Evolutionary conservation across 78 protist genomes (phyloP).

Genomic region (Dictyostelium brefeldianum): DNA sequence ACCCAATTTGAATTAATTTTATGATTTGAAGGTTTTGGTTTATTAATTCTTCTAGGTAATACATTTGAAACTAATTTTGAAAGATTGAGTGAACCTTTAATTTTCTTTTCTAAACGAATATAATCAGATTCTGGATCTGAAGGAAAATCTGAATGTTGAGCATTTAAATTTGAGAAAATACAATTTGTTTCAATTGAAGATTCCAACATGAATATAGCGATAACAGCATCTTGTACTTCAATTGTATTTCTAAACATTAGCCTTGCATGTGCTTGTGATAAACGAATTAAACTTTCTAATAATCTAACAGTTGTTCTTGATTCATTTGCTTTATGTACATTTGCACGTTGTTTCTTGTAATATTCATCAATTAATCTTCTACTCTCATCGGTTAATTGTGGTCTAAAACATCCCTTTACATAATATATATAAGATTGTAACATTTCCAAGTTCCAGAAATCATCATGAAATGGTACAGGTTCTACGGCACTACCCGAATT

Average conservation of each 20-base stretch:
- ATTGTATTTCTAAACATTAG: constrained; percentile 84
- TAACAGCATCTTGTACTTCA: constrained; percentile 87
- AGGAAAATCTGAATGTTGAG: constrained; percentile 83
- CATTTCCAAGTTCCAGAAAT: constrained; percentile 88
- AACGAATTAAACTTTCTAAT: constrained; percentile 93
- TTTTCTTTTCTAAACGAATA: constrained; percentile 17
- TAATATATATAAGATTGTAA: constrained; percentile 74
- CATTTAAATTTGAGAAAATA: constrained; percentile 15
- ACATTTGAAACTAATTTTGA: background rate
- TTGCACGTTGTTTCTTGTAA: constrained; percentile 85
- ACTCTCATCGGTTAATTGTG: constrained; percentile 69
- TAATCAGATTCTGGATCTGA: constrained; percentile 86
- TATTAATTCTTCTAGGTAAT: constrained; percentile 41
- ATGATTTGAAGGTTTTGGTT: constrained; percentile 36
- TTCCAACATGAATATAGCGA: constrained; percentile 90
- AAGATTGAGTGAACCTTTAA: constrained; percentile 33
- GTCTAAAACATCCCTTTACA: constrained; percentile 65
- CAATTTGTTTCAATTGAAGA: constrained; percentile 63
- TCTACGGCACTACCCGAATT: background rate
- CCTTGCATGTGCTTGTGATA: constrained; percentile 95
- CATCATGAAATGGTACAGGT: background rate
- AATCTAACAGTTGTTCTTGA: constrained; percentile 97
- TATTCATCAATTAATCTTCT: constrained; percentile 75
- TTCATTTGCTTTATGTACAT: constrained; percentile 48
- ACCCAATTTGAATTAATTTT: constrained; percentile 39